These are phyloP conservation scores for Firmiana major DNA, from an alignment of 345 rosid species.

Conservation along the genomic window DNA sequence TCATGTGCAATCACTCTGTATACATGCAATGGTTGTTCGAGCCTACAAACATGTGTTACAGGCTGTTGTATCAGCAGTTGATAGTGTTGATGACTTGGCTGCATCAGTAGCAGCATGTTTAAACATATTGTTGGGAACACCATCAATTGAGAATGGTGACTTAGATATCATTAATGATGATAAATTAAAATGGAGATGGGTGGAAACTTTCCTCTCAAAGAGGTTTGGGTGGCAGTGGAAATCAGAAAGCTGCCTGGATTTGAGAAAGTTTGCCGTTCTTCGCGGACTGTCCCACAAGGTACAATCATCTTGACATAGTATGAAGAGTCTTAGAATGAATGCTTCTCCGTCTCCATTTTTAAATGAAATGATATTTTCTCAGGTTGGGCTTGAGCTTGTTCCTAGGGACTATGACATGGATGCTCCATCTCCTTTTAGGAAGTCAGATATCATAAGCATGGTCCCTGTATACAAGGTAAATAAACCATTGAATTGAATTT, in stretches of 20 bases:
- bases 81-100: constrained; percentile 61
- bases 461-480: constrained; percentile 91
- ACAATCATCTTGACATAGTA: constrained; percentile 14
- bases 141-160: constrained; percentile 39
- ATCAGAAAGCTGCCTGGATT: constrained; percentile 50
- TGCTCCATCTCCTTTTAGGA: constrained; percentile 67
- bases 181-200: constrained; percentile 74
- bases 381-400: constrained; percentile 95
- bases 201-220: constrained; percentile 62
- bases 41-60: constrained; percentile 90
- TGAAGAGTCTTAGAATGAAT: constrained; percentile 7
- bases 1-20: constrained; percentile 90
- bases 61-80: constrained; percentile 81
- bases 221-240: constrained; percentile 82
- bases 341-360: constrained; percentile 9
- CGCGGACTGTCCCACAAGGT: constrained; percentile 96
- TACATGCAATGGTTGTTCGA: constrained; percentile 92
- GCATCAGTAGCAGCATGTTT: constrained; percentile 73
- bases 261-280: constrained; percentile 82
- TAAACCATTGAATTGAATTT: background rate
- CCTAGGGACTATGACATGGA: constrained; percentile 93
- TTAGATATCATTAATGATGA: constrained; percentile 43
- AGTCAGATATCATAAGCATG: constrained; percentile 77
- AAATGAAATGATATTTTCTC: constrained; percentile 29
- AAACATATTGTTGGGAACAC: constrained; percentile 71